Conservation (phyloP, 768 basidiomycete genomes). For the Hygrocybe punicea region DNA sequence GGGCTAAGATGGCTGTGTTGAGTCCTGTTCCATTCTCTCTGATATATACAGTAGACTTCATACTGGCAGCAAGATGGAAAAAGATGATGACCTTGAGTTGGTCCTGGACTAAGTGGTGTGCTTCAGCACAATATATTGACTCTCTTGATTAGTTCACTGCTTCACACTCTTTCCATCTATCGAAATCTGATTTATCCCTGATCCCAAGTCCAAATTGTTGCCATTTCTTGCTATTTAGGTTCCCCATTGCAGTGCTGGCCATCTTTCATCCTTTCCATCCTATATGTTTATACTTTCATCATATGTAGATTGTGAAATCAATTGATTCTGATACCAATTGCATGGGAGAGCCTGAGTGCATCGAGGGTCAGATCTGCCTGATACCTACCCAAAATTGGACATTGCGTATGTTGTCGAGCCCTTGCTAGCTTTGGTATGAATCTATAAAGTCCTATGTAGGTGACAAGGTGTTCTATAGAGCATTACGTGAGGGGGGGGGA, state of each 20-base stretch:
- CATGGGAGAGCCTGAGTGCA: no score
- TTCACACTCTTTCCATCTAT: neutral
- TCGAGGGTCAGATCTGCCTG: neutral
- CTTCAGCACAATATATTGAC: neutral
- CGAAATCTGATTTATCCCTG: no score
- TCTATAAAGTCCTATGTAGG: neutral
- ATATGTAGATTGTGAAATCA: no score
- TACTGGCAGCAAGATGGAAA: neutral
- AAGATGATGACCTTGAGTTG: neutral
- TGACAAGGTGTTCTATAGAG: neutral
- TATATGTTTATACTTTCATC: no score
- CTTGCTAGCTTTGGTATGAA: neutral
- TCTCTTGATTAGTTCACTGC: neutral
- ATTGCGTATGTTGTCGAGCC: neutral
- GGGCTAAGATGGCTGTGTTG: neutral
- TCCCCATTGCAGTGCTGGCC: no score
- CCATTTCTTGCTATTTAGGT: no score
- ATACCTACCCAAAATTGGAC: neutral
- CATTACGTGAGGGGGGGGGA: neutral
- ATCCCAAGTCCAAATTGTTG: no score
- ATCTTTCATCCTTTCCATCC: no score
- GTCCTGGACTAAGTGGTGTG: neutral
- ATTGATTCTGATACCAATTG: no score
- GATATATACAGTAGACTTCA: neutral
- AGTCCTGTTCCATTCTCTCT: neutral